Evolutionary conservation across 768 basidiomycete genomes (phyloP), one percentile per base, ranked within the genome.

Genomic region (Pleurotus djamor): DNA sequence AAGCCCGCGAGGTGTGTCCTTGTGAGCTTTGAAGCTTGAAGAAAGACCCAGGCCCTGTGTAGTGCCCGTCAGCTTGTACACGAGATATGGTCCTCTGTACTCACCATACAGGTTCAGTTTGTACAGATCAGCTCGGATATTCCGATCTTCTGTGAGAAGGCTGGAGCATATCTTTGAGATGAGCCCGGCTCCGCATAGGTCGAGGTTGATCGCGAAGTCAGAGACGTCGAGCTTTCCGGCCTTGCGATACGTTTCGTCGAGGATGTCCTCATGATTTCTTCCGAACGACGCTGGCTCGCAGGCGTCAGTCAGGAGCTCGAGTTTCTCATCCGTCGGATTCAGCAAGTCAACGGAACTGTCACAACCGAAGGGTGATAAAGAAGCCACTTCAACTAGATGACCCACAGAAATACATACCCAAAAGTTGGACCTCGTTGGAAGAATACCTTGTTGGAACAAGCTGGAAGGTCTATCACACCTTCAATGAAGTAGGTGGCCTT

Each of bases 1-100:
- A 13, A 66, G 63, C 14, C 63, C 61, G 3, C 74, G 71, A 1
- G 76, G 77, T 0, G 78, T 79, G 52, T 79, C 80, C 36, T 71
- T 67, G 60, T 79, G 80, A 4, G 75, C 45, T 59, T 76, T 76
- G 69, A 79, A 80, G 59, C 59, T 76, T 76, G 69, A 79, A 80
- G 59, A 76, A 80, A 1, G 68, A 69, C 13, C 66, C 75, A 48
- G 67, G 50, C 6, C 66, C 72, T 73, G 34, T 6, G 4, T 4
- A 8, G 3, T 3, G 28, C 32, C 21, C 4, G 4, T 58, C 10
- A 34, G 12, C 13, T 5, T 34, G 17, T 4, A 2, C 16, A 10
- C 5, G 10, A 8, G 35, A 28, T 4, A 21, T 28, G 8, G 8
- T 33, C 12, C 8, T 33, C 21, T 9, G n/a, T 16, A 63, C 60